Evolutionary conservation across 164 flowering plant species (phyloP).

Genomic region (Sedum album): DNA sequence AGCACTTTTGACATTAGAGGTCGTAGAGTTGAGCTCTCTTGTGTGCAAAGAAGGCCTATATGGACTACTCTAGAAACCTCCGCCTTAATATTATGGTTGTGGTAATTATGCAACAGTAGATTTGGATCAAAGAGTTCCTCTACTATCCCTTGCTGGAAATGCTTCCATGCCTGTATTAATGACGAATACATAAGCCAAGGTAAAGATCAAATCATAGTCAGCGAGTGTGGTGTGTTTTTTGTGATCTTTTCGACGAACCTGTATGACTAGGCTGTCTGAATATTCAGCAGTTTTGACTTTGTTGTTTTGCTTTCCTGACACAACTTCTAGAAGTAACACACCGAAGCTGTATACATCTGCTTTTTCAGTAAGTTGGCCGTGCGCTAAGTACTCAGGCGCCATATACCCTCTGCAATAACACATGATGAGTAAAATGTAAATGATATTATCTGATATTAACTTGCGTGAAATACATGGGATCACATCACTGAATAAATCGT

Average conservation of each 20-base stretch:
- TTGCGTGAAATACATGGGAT: too few relatives aligned
- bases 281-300: slow-evolving; percentile 26
- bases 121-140: slow-evolving; percentile 49
- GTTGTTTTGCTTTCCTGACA: slow-evolving; percentile 33
- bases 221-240: too few relatives aligned
- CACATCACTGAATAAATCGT: too few relatives aligned
- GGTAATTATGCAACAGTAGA: slow-evolving; percentile 14
- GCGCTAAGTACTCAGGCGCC: slow-evolving; percentile 61
- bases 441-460: too few relatives aligned
- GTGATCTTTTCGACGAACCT: too few relatives aligned
- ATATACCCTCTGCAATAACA: slow-evolving; percentile 47
- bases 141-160: slow-evolving; percentile 28
- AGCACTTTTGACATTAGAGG: slow-evolving; percentile 70
- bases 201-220: too few relatives aligned
- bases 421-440: too few relatives aligned
- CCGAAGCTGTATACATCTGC: slow-evolving; percentile 76
- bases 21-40: slow-evolving; percentile 59
- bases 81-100: slow-evolving; percentile 29
- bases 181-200: background rate
- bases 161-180: slow-evolving; percentile 53
- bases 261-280: background rate
- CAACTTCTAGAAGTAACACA: slow-evolving; percentile 49
- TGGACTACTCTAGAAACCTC: slow-evolving; percentile 47
- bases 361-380: slow-evolving; percentile 56
- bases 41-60: slow-evolving; percentile 66